Conservation (phyloP, 1,284 basidiomycete genomes). For the Ustilago xerochloae region DNA sequence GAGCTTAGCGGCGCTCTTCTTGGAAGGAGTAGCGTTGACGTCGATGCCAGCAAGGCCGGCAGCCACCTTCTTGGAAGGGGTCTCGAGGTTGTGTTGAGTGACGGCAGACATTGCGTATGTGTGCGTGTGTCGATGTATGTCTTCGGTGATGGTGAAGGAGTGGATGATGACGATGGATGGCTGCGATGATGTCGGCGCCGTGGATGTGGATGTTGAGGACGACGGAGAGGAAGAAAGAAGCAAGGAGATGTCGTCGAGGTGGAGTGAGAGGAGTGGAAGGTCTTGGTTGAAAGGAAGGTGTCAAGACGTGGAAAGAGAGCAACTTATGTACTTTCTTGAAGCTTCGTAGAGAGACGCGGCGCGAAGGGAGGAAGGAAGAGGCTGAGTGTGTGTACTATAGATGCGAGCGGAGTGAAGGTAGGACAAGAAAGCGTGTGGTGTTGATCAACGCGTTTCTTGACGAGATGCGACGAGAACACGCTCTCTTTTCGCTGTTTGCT, state of each 20-base stretch:
- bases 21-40: conserved; percentile 62
- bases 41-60: conserved; percentile 62
- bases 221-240: conserved; percentile 2
- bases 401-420: conserved; percentile 11
- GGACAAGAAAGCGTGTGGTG: conserved; percentile 34
- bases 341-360: conserved; percentile 14
- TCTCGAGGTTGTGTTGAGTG: conserved; percentile 54
- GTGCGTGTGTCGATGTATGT: not conserved
- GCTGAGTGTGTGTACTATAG: not conserved
- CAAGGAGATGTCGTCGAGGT: not conserved
- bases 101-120: conserved; percentile 44
- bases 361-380: not conserved
- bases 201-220: not conserved
- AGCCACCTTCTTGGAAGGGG: conserved; percentile 67
- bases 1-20: conserved; percentile 47
- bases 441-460: conserved; percentile 28
- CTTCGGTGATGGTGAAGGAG: not conserved
- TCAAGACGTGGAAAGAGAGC: conserved; percentile 11
- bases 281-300: conserved; percentile 24
- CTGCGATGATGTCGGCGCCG: conserved; percentile 4
- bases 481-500: not conserved
- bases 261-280: conserved; percentile 3
- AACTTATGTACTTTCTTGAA: conserved; percentile 37
- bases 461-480: not conserved
- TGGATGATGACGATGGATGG: conserved; percentile 8